phyloP scores from a whole-genome alignment of 2,329 filamentous ascomycete species.

The Cadophora sp. region DNA sequence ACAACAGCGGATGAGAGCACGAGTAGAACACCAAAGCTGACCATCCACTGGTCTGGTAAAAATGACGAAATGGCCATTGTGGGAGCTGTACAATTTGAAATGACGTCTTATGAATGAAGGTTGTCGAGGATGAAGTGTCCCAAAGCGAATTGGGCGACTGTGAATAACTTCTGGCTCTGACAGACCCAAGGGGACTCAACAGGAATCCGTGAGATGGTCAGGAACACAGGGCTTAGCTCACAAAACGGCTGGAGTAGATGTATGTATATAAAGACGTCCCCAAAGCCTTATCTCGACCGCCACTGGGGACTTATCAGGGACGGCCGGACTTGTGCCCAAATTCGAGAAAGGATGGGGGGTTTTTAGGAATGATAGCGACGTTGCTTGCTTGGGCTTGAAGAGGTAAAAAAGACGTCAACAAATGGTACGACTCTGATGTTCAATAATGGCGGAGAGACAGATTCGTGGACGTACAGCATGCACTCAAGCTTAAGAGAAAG shows the following conservation, averaged over 20 bases:
- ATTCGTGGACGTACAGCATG: constrained; percentile 5
- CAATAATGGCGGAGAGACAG: not conserved
- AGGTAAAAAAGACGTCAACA: constrained; percentile 24
- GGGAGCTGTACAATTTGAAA: not conserved
- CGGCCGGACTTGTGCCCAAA: constrained; percentile 8
- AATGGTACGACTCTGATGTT: constrained; percentile 22
- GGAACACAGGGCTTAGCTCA: not conserved
- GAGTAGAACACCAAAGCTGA: constrained; percentile 39
- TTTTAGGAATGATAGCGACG: not conserved
- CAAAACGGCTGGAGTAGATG: not conserved
- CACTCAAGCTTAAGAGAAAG: not conserved
- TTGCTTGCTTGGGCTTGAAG: constrained; percentile 21
- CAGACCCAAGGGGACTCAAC: not conserved
- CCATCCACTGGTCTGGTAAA: constrained; percentile 35
- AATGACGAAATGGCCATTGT: constrained; percentile 33
- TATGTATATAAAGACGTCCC: constrained; percentile 6
- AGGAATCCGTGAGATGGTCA: not conserved
- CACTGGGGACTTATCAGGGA: constrained; percentile 15
- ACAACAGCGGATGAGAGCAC: constrained; percentile 34
- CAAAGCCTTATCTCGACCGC: constrained; percentile 16
- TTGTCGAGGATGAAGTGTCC: not conserved
- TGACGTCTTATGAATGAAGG: not conserved
- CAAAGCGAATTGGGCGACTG: not conserved
- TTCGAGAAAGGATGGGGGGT: constrained; percentile 11
- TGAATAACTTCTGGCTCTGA: not conserved